Conservation (phyloP, 371 early-diverging fungal genomes). For the Apophysomyces sp. region DNA sequence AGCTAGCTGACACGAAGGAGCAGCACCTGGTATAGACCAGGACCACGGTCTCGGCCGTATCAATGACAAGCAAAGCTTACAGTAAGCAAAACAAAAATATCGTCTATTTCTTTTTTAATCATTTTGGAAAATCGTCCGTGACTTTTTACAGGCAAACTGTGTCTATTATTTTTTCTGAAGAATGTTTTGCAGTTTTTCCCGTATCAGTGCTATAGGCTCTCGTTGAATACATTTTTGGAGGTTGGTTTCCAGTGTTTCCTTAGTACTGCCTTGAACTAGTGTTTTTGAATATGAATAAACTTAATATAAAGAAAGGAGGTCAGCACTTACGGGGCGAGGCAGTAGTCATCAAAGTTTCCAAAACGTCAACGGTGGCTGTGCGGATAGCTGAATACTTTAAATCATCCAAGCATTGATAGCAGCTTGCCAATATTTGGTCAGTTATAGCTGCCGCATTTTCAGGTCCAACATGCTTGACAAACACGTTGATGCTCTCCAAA, state of each 20-base stretch:
- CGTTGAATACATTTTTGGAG: conserved; percentile 9
- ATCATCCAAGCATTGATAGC: conserved; percentile 25
- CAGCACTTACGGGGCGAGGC: conserved; percentile 15
- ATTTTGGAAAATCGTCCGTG: too few relatives aligned
- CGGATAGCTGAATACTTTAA: conserved; percentile 50
- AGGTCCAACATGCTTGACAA: conserved; percentile 31
- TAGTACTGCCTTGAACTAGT: conserved; percentile 16
- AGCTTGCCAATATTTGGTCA: not conserved
- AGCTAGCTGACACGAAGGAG: not conserved
- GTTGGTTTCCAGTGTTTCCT: conserved; percentile 2
- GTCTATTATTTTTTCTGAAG: conserved; percentile 13
- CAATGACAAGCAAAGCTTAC: not conserved
- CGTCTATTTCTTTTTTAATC: too few relatives aligned
- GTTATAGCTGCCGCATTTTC: conserved; percentile 3
- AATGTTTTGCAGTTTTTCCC: conserved; percentile 20
- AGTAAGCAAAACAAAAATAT: too few relatives aligned
- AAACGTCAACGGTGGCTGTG: conserved; percentile 35
- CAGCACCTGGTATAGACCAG: not conserved
- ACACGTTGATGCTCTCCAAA: conserved; percentile 55
- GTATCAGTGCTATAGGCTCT: conserved; percentile 23
- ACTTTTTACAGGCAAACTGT: not conserved
- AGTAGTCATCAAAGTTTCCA: conserved; percentile 15
- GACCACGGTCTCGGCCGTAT: not conserved
- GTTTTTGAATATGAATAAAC: not conserved
- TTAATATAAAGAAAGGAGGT: too few relatives aligned